Base-by-base conservation (phyloP, 306 rosid genomes). In the Trifolium repens region DNA sequence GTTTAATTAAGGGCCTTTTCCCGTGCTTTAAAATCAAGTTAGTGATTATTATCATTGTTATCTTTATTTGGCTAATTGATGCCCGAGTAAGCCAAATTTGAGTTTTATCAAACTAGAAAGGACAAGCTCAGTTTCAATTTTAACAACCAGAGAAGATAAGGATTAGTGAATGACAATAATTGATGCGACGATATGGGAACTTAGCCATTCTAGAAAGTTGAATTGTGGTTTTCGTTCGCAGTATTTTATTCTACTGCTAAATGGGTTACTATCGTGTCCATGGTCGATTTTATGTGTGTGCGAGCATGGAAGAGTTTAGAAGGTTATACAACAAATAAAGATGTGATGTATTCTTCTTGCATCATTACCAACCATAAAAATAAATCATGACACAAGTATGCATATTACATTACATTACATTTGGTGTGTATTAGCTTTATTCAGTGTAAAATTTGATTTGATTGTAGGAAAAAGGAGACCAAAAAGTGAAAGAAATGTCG, bases 391-490 rank as follows among this genome's bases (percentile, higher is more conserved):
- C 34, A 30, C 3, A 0, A 30, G 13, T 50, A 3, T 50, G 53
- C 22, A 5, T n/a, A 16, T 50, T 0, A 30, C 22, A 65, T n/a
- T n/a, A 5, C 8, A 37, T 37, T 68, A 14, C 26, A 68, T 46
- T n/a, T 68, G 42, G 42, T 37, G 34, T 34, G 13, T 37, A 9
- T 64, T 39, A 4, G 8, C 26, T 67, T 43, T 13, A 15, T 43
- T 12, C 1, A 22, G 17, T 16, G 12, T 60, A 35, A 69, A 61
- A 2, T 34, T n/a, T 27, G 61, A 44, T 53, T 15, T 66, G 70
- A 72, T 50, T 79, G 86, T 88, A 96, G 99, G 97, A 81, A 75
- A 91, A 85, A 71, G 97, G 87, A 62, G 97, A 79, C 44, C 39
- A 59, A 9, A 92, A 88, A 84, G 85, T 86, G 73, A 91, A 87